phyloP scores from a whole-genome alignment of 2,329 filamentous ascomycete species.

The Fusarium dimerum region DNA sequence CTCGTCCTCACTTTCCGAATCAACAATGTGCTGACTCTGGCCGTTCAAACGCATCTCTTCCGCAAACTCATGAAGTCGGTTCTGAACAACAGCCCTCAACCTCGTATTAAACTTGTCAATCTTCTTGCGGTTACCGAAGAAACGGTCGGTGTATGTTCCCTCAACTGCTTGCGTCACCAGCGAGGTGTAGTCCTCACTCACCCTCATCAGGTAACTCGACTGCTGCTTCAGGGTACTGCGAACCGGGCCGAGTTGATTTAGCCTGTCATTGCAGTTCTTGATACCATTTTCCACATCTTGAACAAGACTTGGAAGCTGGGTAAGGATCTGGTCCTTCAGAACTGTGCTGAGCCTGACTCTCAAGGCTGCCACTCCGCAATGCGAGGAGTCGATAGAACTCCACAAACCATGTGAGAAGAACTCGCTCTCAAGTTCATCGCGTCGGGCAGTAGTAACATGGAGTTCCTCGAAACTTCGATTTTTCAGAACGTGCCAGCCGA shows the following conservation, averaged over 20 bases:
- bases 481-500: slow-evolving; percentile 26
- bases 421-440: slow-evolving; percentile 13
- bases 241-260: slow-evolving; percentile 26
- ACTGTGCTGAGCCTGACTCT: slow-evolving; percentile 29
- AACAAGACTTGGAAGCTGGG: slow-evolving; percentile 33
- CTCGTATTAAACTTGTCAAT: slow-evolving; percentile 18
- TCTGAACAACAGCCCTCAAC: slow-evolving; percentile 30
- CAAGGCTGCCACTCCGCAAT: slow-evolving; percentile 24
- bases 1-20: slow-evolving; percentile 12
- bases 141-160: slow-evolving; percentile 33
- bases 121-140: slow-evolving; percentile 27
- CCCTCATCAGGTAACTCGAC: slow-evolving; percentile 25
- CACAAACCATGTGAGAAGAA: slow-evolving; percentile 20
- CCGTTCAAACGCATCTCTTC: slow-evolving; percentile 26
- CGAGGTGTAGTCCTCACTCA: slow-evolving; percentile 25
- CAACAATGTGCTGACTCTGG: slow-evolving; percentile 12
- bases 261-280: slow-evolving; percentile 17
- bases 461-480: slow-evolving; percentile 16
- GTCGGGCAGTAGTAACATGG: slow-evolving; percentile 6
- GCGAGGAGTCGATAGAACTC: slow-evolving; percentile 13
- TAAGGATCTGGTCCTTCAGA: slow-evolving; percentile 32
- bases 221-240: slow-evolving; percentile 25
- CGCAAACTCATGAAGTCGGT: slow-evolving; percentile 22
- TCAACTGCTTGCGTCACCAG: slow-evolving; percentile 30
- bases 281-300: slow-evolving; percentile 31